Evolutionary conservation across 768 basidiomycete species (phyloP).

Genomic region (Dioszegia crocea): DNA sequence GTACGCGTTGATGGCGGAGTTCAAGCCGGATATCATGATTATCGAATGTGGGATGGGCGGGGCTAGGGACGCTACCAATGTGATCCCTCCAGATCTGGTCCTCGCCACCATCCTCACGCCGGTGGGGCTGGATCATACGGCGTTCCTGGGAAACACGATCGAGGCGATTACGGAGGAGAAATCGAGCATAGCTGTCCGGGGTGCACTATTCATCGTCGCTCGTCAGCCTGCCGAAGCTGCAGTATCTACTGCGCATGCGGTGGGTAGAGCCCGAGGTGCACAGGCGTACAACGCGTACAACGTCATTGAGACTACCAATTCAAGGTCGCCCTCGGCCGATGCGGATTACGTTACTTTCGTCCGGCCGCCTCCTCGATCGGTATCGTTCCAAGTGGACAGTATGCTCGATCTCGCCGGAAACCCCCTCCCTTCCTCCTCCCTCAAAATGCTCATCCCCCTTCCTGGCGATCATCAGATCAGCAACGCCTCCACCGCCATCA

Average conservation of each 20-base stretch:
- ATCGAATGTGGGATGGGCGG: conserved; percentile 97
- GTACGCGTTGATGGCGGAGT: conserved; percentile 66
- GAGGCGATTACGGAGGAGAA: conserved; percentile 76
- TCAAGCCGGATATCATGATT: conserved; percentile 67
- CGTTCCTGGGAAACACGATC: conserved; percentile 74
- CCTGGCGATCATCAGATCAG: conserved; percentile 78
- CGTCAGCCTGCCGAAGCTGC: conserved; percentile 58
- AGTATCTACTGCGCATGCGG: conserved; percentile 9
- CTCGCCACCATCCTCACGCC: conserved; percentile 75
- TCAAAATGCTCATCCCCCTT: conserved; percentile 51
- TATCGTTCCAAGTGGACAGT: not conserved
- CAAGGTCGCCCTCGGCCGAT: not conserved
- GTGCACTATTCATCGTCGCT: conserved; percentile 47
- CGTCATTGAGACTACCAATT: not conserved
- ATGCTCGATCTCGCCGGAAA: too few species aligned
- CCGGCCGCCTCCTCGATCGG: not conserved
- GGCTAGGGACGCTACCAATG: conserved; percentile 84
- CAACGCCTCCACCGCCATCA: conserved; percentile 70
- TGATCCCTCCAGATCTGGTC: conserved; percentile 65
- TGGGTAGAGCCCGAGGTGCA: conserved; percentile 11
- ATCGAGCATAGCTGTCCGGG: conserved; percentile 67
- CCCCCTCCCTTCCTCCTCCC: not conserved
- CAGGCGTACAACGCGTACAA: conserved; percentile 12
- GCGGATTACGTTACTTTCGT: not conserved
- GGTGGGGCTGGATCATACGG: conserved; percentile 90